Conservation (phyloP, 2,329 filamentous ascomycete species). For the Hypoxylon sp. region DNA sequence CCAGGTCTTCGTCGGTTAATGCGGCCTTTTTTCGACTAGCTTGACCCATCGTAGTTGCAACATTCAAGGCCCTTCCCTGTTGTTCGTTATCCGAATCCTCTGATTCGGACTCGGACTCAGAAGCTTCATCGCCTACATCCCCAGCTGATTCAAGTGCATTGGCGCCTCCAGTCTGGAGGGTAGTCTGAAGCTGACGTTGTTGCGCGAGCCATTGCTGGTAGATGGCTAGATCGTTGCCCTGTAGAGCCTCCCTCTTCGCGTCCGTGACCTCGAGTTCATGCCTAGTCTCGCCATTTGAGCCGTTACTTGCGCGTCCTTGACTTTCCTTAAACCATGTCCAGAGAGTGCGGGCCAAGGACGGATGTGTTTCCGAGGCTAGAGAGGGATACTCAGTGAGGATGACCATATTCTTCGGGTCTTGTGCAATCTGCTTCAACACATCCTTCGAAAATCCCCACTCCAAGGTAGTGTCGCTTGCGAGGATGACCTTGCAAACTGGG, state of each 20-base stretch:
- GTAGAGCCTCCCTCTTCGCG: constrained; percentile 73
- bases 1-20: constrained; percentile 89
- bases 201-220: constrained; percentile 96
- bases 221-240: constrained; percentile 79
- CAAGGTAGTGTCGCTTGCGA: constrained; percentile 89
- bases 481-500: constrained; percentile 76
- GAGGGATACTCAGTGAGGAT: constrained; percentile 83
- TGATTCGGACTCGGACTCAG: constrained; percentile 86
- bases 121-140: constrained; percentile 85
- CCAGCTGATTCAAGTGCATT: constrained; percentile 76
- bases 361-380: constrained; percentile 56
- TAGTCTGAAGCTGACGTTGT: constrained; percentile 87
- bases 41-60: constrained; percentile 87
- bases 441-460: constrained; percentile 97
- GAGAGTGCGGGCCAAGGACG: constrained; percentile 78
- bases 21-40: constrained; percentile 87
- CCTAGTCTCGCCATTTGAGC: constrained; percentile 66
- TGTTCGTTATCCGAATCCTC: constrained; percentile 92
- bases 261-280: constrained; percentile 72
- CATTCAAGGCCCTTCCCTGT: constrained; percentile 91
- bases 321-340: constrained; percentile 85
- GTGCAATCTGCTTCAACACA: constrained; percentile 78
- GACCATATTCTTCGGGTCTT: constrained; percentile 83
- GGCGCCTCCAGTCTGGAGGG: constrained; percentile 77
- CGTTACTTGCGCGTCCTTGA: constrained; percentile 58